phyloP scores from a whole-genome alignment of 305 asterid genomes.

The Fraxinus platypoda region DNA sequence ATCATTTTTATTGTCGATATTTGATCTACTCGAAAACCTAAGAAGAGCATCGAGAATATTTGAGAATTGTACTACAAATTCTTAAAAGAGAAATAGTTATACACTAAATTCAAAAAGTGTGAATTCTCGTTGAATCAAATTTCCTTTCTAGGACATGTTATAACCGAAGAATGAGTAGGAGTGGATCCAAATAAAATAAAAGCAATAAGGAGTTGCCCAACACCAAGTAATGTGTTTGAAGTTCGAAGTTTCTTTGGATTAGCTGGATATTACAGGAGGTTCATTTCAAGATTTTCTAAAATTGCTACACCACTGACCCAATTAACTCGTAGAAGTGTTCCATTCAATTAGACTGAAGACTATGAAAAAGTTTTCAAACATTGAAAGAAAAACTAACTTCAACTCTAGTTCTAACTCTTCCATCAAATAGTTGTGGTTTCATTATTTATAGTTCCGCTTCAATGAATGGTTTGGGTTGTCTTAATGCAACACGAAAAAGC shows the following conservation, averaged over 20 bases:
- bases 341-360: neutral
- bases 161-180: neutral
- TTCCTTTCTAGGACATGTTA: neutral
- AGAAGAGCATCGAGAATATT: neutral
- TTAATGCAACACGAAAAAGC: neutral
- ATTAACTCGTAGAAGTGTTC: neutral
- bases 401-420: neutral
- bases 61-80: neutral
- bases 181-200: neutral
- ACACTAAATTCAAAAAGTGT: neutral
- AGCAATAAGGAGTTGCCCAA: neutral
- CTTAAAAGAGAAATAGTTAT: neutral
- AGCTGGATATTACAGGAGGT: neutral
- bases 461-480: neutral
- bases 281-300: neutral
- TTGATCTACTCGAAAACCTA: neutral
- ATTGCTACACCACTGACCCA: neutral
- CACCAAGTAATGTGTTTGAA: neutral
- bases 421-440: neutral
- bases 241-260: neutral
- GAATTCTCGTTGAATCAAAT: neutral
- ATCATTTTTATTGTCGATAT: too few species aligned
- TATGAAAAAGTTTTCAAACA: neutral
- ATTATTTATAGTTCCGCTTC: neutral
- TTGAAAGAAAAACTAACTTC: neutral